Conservation (phyloP, 1,284 basidiomycete species). For the Inonotus obliquus region DNA sequence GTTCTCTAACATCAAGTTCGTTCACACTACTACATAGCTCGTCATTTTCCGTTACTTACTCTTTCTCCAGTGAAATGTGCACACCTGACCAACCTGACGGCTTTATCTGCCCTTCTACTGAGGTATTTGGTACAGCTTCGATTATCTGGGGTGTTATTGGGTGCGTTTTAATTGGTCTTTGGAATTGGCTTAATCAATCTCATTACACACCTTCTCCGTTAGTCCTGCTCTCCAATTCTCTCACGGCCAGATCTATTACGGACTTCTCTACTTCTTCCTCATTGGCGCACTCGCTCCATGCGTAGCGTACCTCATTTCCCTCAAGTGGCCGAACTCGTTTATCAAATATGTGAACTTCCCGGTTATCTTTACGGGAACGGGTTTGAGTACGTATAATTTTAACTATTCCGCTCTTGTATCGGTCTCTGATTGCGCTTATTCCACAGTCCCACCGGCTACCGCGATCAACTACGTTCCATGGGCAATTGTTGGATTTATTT, state of each 20-base stretch:
- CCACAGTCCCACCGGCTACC: conserved; percentile 27
- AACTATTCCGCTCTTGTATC: neutral
- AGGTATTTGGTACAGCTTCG: conserved; percentile 30
- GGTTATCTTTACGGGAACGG: conserved; percentile 44
- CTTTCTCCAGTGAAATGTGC: conserved; percentile 30
- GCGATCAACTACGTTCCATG: conserved; percentile 40
- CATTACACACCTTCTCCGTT: too few relatives aligned
- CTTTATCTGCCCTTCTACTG: conserved; percentile 28
- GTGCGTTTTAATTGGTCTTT: too few relatives aligned
- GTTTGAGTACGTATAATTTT: conserved; percentile 37
- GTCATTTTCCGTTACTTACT: neutral
- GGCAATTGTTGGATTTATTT: conserved; percentile 47
- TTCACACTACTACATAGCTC: conserved; percentile 21
- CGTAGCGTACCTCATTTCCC: conserved; percentile 31
- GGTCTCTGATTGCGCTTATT: conserved; percentile 2
- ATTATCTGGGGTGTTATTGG: conserved; percentile 34
- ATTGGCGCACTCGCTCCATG: conserved; percentile 41
- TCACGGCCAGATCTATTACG: conserved; percentile 24
- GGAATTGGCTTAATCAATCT: too few relatives aligned
- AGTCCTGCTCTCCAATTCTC: conserved; percentile 31
- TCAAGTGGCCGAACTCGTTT: conserved; percentile 26
- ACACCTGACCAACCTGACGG: conserved; percentile 25
- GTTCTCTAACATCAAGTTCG: conserved; percentile 33
- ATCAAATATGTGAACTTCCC: conserved; percentile 36
- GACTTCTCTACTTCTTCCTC: conserved; percentile 43